These are phyloP conservation scores for Diatrype stigma DNA, from an alignment of 2,329 filamentous ascomycete species.

Conservation along the genomic window DNA sequence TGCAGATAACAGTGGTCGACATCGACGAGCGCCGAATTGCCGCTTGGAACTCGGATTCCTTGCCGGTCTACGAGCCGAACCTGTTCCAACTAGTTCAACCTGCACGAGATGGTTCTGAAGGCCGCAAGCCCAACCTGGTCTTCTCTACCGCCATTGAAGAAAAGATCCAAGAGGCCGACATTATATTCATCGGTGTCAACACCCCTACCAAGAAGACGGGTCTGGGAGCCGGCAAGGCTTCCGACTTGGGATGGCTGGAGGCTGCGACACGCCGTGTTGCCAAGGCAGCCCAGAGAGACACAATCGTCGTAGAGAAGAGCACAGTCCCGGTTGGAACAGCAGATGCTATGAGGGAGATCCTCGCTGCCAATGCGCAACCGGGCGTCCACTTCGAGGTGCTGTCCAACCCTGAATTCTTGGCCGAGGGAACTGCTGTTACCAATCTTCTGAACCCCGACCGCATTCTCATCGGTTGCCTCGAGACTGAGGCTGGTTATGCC, in stretches of 20 bases:
- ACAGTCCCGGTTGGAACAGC: conserved; percentile 76
- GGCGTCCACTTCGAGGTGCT: conserved; percentile 68
- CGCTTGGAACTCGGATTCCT: conserved; percentile 68
- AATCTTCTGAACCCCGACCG: conserved; percentile 69
- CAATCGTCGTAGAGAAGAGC: conserved; percentile 77
- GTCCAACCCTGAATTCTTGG: conserved; percentile 78
- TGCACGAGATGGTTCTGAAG: conserved; percentile 54
- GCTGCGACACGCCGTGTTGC: conserved; percentile 65
- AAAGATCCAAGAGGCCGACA: conserved; percentile 62
- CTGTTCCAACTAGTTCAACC: conserved; percentile 64
- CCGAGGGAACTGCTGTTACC: conserved; percentile 70
- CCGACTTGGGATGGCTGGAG: conserved; percentile 70
- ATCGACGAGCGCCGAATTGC: conserved; percentile 60
- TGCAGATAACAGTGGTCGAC: conserved; percentile 73
- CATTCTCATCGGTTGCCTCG: conserved; percentile 68
- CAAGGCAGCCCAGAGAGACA: conserved; percentile 58
- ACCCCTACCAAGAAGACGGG: conserved; percentile 73
- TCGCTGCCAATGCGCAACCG: conserved; percentile 33
- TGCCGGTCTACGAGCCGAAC: conserved; percentile 74
- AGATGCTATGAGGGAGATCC: conserved; percentile 63
- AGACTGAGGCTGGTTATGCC: conserved; percentile 53
- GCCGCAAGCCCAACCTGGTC: conserved; percentile 61
- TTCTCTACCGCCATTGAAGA: conserved; percentile 66
- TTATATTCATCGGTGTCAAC: conserved; percentile 74
- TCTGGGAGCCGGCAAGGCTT: conserved; percentile 64